Evolutionary conservation across 2,329 filamentous ascomycete genomes (phyloP).

Genomic region (Aspergillus costaricaensis): DNA sequence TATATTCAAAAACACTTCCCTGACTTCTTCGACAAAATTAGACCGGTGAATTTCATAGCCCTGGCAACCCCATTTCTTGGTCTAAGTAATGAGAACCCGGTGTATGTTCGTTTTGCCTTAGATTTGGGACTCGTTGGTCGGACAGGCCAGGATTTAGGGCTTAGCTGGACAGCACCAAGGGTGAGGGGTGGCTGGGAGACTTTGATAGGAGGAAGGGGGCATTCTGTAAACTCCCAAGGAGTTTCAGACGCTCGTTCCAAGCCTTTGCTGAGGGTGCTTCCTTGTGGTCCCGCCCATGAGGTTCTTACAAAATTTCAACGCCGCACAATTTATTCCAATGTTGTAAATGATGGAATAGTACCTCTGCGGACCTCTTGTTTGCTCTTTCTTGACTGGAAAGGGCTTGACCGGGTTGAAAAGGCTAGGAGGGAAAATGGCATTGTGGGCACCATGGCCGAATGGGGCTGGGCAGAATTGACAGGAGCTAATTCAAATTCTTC

Average conservation of each 20-base stretch:
- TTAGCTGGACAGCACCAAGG: conserved; percentile 90
- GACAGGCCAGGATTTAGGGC: conserved; percentile 89
- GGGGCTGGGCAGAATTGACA: conserved; percentile 92
- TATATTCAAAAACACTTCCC: conserved; percentile 97
- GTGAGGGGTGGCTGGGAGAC: conserved; percentile 85
- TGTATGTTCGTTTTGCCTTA: conserved; percentile 95
- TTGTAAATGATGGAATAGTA: conserved; percentile 97
- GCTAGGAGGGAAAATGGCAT: conserved; percentile 87
- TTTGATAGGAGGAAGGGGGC: conserved; percentile 76
- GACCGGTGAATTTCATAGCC: conserved; percentile 86
- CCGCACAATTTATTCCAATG: conserved; percentile 91
- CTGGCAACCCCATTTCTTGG: conserved; percentile 87
- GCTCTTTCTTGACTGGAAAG: conserved; percentile 96
- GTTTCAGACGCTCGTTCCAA: conserved; percentile 77
- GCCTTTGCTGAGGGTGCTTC: conserved; percentile 82
- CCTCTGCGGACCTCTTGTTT: conserved; percentile 92
- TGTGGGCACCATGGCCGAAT: conserved; percentile 88
- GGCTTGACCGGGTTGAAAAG: conserved; percentile 89
- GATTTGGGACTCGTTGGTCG: conserved; percentile 96
- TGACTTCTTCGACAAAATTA: conserved; percentile 81
- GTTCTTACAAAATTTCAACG: conserved; percentile 87
- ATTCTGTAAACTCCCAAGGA: conserved; percentile 56
- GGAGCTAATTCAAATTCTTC: conserved; percentile 62
- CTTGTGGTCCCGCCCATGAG: conserved; percentile 85
- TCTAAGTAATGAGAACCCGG: conserved; percentile 92